Evolutionary conservation across 352 stramenopile genomes (phyloP), one percentile per base, ranked within the genome.

Genomic region (Phytophthora cryptogea): DNA sequence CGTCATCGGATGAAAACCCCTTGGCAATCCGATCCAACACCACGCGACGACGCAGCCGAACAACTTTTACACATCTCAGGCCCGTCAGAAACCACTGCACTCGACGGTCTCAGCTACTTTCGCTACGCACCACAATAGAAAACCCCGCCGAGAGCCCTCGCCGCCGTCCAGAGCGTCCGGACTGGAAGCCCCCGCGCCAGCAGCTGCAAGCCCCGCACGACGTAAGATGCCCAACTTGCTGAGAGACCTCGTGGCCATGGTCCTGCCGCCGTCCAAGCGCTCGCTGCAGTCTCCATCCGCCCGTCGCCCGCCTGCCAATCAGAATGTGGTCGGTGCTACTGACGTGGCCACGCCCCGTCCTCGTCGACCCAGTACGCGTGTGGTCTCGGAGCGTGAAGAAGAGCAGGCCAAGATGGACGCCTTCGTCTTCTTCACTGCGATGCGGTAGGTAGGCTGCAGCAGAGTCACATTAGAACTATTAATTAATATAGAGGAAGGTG

Each of bases 101-200:
- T 23, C 20, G 20, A 23, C 5, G 11, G 20, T 33, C 17, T 16
- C 20, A 10, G 4, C 41, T 48, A 11, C 20, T 23, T 1, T 23
- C 9, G 2, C 32, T 14, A 69, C 72, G 58, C 62, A 86, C 76
- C 76, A 69, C 76, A 76, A 64, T 68, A 86, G 57, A 76, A 75
- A 52, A 85, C 54, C 37, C 74, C 67, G 4, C 74, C 74, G 8
- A 88, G 61, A 57, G 60, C 53, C 33, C 30, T 64, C 26, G 67
- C 78, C 17, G 52, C 39, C 26, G 48, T 32, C 52, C 37, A 57
- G 44, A 63, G 44, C 44, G 57, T 44, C 37, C 68, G 50, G 33
- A 82, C 74, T 16, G 76, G 74, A 43, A 86, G 61, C 63, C 70
- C 73, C n/a, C 44, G 53, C 53, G 58, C 67, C 49, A 80, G 20